A percentile compares a stretch with the other conserved stretches of the same genome.
Conservation (phyloP, 2,329 filamentous ascomycete species). For the Triangularia setosa region DNA sequence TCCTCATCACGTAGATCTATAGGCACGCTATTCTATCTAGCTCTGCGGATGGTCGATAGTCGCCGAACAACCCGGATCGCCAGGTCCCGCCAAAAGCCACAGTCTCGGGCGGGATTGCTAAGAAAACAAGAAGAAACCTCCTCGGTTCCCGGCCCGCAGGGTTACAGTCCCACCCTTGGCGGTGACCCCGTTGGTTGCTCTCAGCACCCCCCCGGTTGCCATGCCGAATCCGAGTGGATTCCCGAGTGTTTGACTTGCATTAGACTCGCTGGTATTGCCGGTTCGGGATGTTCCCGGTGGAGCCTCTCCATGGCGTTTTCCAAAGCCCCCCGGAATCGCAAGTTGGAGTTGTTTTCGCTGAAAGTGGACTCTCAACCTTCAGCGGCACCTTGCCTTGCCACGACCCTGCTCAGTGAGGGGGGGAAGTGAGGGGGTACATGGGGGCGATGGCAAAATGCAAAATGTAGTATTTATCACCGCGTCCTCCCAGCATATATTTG, state of each 20-base stretch:
- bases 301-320: not conserved
- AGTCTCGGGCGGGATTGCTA: not conserved
- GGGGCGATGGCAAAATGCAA: not conserved
- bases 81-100: not conserved
- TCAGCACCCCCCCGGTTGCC: not conserved
- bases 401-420: not conserved
- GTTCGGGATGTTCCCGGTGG: slow-evolving; percentile 2
- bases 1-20: not conserved
- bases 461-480: not conserved
- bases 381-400: not conserved
- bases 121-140: not conserved
- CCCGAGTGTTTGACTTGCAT: slow-evolving; percentile 9
- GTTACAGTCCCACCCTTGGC: slow-evolving; percentile 10
- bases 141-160: slow-evolving; percentile 4
- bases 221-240: not conserved
- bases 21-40: not conserved
- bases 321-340: not conserved
- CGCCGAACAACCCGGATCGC: not conserved
- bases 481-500: not conserved
- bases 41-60: slow-evolving; percentile 11
- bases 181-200: not conserved
- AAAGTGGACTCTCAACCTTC: not conserved
- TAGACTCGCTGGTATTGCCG: slow-evolving; percentile 13
- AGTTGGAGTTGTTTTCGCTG: not conserved
- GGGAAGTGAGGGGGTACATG: not conserved